Percentiles rank a stretch among this genome's conserved stretches.
Evolutionary conservation across 139 green algal species (phyloP).

Genomic region (Trebouxia sp.): DNA sequence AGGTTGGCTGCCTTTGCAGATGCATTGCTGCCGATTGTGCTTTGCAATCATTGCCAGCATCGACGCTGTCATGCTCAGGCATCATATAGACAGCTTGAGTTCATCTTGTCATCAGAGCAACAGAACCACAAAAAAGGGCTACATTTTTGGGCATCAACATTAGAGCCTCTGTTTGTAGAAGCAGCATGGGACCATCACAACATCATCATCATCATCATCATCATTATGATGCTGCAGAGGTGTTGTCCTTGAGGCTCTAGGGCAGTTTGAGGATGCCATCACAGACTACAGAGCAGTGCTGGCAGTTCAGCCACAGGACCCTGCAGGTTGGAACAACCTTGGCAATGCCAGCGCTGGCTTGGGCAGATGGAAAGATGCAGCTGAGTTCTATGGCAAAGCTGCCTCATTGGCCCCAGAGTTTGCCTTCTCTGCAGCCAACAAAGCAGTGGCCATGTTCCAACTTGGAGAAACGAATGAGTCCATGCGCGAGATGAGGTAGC

Average conservation of each 20-base stretch:
- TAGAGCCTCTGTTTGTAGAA: neutral
- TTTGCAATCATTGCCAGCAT: neutral
- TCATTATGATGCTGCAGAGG: constrained; percentile 51
- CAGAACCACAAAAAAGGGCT: too few species aligned
- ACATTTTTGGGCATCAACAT: neutral
- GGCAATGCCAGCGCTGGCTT: constrained; percentile 66
- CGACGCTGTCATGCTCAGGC: neutral
- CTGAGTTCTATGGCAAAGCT: constrained; percentile 66
- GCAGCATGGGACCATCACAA: too few species aligned
- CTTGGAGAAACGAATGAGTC: constrained; percentile 59
- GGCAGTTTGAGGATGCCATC: constrained; percentile 73
- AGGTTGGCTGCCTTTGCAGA: constrained; percentile 28
- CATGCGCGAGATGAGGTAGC: constrained; percentile 70
- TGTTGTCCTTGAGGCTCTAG: constrained; percentile 72
- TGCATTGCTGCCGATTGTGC: neutral
- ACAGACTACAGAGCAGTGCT: constrained; percentile 80
- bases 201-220: too few species aligned
- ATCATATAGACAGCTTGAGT: neutral
- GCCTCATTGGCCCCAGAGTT: constrained; percentile 72
- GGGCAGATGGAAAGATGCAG: constrained; percentile 57
- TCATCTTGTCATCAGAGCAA: neutral
- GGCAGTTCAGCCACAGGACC: constrained; percentile 64
- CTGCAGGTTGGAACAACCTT: constrained; percentile 88
- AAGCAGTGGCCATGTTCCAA: constrained; percentile 72
- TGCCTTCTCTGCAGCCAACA: constrained; percentile 82